Base-by-base conservation (phyloP, 805 yeast species). In the Phaffomyces opuntiae region DNA sequence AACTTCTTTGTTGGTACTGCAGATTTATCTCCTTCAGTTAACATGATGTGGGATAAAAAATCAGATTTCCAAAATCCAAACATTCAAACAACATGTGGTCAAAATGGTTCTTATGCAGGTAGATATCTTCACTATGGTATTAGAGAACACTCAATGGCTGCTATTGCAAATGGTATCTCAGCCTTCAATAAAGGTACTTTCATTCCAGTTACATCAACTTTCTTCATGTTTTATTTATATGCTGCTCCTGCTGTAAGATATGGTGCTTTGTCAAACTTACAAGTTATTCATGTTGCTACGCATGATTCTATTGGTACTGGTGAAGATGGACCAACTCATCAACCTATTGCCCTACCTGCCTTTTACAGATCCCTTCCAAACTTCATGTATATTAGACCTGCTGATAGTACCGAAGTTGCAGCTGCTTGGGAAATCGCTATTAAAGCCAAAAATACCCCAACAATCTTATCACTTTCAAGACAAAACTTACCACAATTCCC, bases 71-170 rank as follows among this genome's bases (percentile, higher is more conserved):
- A 29, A 29, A 93, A 78, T 87, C 93, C 46, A 86, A 88, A 45
- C 62, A 79, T 46, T 70, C 88, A 49, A 81, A 81, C 42, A 72
- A 87, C 56, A 29, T 29, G 31, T 29, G 31, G 31, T 12, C 31
- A 29, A 29, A 29, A 29, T 29, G 98, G 98, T 69, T 80, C 80
- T 63, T 90, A 83, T 76, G 53, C 80, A 48, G 99, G 99, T 65
- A 83, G 96, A 67, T 91, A 91, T 75, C 76, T 91, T 70, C 84
- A 96, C 74, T 91, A 83, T 68, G 99, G 99, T 82, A 96, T 91
- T 55, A 85, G 99, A 73, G 99, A 91, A 77, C 98, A 93, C 72
- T 97, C 87, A 69, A 89, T 91, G 97, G 96, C 96, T 73, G 96
- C 97, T 54, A 85, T 90, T 68, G 78, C 90, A 81, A 91, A 93